These are phyloP conservation scores for Quercus aquifolioides DNA, from an alignment of 306 rosid species.

Conservation along the genomic window DNA sequence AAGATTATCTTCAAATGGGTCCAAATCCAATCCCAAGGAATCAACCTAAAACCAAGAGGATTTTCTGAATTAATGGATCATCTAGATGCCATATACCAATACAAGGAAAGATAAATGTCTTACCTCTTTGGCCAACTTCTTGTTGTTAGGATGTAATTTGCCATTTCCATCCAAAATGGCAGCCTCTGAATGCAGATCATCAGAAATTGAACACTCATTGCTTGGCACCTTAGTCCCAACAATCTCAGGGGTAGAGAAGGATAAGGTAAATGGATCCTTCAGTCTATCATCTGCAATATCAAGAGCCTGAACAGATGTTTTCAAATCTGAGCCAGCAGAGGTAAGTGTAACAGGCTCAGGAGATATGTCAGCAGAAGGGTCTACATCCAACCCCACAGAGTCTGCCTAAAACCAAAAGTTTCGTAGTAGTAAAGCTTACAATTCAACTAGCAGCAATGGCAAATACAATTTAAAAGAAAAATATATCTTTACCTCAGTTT, in stretches of 20 bases:
- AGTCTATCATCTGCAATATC: not conserved
- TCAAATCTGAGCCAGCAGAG: not conserved
- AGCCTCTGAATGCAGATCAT: too few species aligned
- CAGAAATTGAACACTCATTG: too few species aligned
- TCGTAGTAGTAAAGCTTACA: conserved; percentile 6
- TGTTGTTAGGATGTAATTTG: too few species aligned
- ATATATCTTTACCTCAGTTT: conserved; percentile 28
- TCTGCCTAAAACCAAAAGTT: conserved; percentile 33
- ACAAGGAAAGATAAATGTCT: too few species aligned
- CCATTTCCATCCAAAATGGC: too few species aligned
- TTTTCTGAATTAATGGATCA: too few species aligned
- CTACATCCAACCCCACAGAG: conserved; percentile 13
- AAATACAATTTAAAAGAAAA: not conserved
- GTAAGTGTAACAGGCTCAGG: not conserved
- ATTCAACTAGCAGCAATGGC: not conserved
- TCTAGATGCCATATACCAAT: too few species aligned
- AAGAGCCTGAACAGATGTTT: not conserved
- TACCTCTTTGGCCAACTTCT: too few species aligned
- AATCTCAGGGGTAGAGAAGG: too few species aligned
- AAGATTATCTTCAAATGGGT: not conserved
- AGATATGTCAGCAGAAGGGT: not conserved
- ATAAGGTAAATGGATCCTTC: not conserved
- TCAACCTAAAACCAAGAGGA: not conserved
- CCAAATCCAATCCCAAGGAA: conserved; percentile 1
- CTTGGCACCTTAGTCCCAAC: too few species aligned